Evolutionary conservation across 2,329 filamentous ascomycete genomes (phyloP), one percentile per base, ranked within the genome.

Genomic region (Madurella fahalii): DNA sequence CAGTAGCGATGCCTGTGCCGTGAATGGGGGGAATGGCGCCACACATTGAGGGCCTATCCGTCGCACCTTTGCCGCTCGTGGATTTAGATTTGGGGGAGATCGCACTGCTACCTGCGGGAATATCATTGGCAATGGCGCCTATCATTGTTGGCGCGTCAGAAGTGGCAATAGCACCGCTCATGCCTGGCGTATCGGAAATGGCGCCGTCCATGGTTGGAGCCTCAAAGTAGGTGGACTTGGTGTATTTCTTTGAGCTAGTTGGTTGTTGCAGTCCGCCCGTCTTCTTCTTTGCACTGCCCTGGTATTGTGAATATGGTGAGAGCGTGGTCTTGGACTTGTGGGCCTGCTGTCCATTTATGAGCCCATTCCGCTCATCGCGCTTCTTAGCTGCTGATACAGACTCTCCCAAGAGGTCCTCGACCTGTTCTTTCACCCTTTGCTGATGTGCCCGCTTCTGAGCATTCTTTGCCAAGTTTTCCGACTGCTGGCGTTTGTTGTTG

Each of bases 361-460:
- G 30, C 15, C 13, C 37, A 15, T 43, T 53, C n/a, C 16, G 15
- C 13, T 41, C 31, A 18, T 12, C 18, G 37, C 37, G 2, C 31
- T 45, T 52, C 15, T 32, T 39, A 4, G 13, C 34, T 41, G 40
- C 37, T 30, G 11, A 4, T 2, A 15, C n/a, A 48, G 18, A 2
- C 47, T 50, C 39, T 18, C 42, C 49, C 37, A 45, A 48, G 7
- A 42, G 11, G 15, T 5, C 31, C 18, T 42, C 12, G 9, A 51
- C 49, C 39, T 44, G 20, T 25, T 52, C 52, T 11, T 44, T 16
- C 5, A 54, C 41, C 40, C 40, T 52, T 47, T 47, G 40, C 47
- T 44, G 45, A 12, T 59, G 58, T 16, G 52, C 53, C 13, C 49
- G 48, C 49, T 57, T 57, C 43, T 47, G 46, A 9, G 45, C 54